A percentile compares a stretch with the other conserved stretches of the same genome.
These are phyloP conservation scores for Colletotrichum sp. DNA, from an alignment of 2,329 filamentous ascomycete species.

Conservation along the genomic window DNA sequence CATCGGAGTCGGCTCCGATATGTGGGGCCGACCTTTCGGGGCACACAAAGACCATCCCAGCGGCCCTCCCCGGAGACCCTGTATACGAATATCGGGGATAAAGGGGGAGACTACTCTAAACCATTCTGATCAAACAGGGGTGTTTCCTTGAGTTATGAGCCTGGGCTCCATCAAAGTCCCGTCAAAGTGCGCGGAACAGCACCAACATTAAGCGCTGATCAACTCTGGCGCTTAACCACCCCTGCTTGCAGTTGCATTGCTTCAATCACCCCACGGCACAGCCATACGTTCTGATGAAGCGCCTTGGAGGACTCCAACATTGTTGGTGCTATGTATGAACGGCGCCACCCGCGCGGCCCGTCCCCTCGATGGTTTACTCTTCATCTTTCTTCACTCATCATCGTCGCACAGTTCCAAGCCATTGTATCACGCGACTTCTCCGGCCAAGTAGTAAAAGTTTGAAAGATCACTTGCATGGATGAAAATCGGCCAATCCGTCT, in stretches of 20 bases:
- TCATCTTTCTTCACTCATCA: not conserved
- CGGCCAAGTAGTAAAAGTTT: not conserved
- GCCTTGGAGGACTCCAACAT: not conserved
- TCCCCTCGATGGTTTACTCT: not conserved
- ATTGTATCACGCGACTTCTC: fast-evolving
- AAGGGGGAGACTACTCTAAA: too few relatives aligned
- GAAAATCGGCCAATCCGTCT: not conserved
- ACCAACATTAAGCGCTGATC: not conserved
- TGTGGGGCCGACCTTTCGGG: not conserved
- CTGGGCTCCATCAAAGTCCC: not conserved
- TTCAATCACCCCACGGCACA: not conserved
- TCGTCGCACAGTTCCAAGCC: fast-evolving
- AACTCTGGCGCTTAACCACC: not conserved
- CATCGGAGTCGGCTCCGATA: not conserved
- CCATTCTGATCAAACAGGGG: not conserved
- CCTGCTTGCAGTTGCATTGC: not conserved
- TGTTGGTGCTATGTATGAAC: not conserved
- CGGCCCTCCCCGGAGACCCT: not conserved
- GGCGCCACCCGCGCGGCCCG: not conserved
- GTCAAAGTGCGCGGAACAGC: not conserved
- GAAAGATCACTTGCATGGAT: not conserved
- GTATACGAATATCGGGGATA: not conserved
- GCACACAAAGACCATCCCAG: not conserved
- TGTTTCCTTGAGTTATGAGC: fast-evolving
- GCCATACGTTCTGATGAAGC: not conserved